phyloP scores from a whole-genome alignment of 768 basidiomycete species.

The Inosperma sp. region DNA sequence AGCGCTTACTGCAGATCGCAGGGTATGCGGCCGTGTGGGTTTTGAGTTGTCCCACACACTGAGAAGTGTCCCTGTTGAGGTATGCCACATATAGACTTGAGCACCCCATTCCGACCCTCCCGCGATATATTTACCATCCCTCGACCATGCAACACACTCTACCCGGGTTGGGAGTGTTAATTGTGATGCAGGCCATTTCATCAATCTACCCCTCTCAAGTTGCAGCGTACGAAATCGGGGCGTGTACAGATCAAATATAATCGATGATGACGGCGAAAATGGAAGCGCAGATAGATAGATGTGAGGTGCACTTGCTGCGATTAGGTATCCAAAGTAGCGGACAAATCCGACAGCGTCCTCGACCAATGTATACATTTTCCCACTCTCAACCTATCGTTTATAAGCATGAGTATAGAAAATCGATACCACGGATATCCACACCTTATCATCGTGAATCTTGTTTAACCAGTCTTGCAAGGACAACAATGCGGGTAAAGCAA shows the following conservation, averaged over 20 bases:
- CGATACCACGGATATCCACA: background rate
- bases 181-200: background rate
- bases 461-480: background rate
- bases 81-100: background rate
- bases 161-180: background rate
- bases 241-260: background rate
- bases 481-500: background rate
- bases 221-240: background rate
- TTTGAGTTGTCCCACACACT: too few relatives aligned
- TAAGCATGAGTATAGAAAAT: background rate
- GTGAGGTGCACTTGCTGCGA: constrained; percentile 31
- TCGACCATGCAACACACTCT: background rate
- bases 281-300: constrained; percentile 38
- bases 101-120: background rate
- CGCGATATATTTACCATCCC: background rate
- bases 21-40: background rate
- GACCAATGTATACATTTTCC: constrained; percentile 2
- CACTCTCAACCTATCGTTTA: background rate
- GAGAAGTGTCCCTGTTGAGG: background rate
- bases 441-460: background rate
- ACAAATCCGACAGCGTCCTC: constrained; percentile 29
- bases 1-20: background rate
- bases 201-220: background rate
- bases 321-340: constrained; percentile 24
- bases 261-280: constrained; percentile 26